phyloP scores from a whole-genome alignment of 176 grass and related monocot species.

The Rhynchospora breviuscula region DNA sequence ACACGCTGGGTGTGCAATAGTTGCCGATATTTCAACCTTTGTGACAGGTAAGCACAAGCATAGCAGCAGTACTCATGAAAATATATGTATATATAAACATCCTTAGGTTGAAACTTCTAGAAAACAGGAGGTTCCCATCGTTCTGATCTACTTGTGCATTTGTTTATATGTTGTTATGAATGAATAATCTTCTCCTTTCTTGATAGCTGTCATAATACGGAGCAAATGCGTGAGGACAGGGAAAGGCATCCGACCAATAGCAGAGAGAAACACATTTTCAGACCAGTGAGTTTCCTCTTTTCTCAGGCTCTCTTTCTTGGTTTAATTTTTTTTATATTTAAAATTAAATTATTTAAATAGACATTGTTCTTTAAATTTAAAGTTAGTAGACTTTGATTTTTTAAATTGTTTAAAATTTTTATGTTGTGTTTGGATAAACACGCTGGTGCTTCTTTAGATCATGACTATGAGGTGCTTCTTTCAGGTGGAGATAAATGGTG shows the following conservation, averaged over 20 bases:
- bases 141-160: background rate
- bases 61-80: background rate
- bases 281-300: constrained; percentile 46
- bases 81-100: background rate
- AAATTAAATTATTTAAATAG: too few relatives aligned
- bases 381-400: background rate
- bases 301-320: background rate
- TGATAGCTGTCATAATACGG: constrained; percentile 68
- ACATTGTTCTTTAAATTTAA: too few relatives aligned
- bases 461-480: background rate
- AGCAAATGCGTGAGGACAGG: constrained; percentile 62
- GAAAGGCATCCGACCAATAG: constrained; percentile 71
- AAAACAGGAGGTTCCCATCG: background rate
- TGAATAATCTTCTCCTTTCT: constrained; percentile 3
- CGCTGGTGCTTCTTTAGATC: background rate
- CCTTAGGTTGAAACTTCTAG: background rate
- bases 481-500: constrained; percentile 60
- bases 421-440: background rate
- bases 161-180: background rate
- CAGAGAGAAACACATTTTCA: constrained; percentile 60
- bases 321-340: too few relatives aligned
- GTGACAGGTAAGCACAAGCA: constrained; percentile 60
- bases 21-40: constrained; percentile 82
- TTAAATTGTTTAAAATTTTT: background rate
- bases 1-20: constrained; percentile 80